Base-by-base conservation (phyloP, 148 eudicot genomes). In the Rhododendron ferrugineum region DNA sequence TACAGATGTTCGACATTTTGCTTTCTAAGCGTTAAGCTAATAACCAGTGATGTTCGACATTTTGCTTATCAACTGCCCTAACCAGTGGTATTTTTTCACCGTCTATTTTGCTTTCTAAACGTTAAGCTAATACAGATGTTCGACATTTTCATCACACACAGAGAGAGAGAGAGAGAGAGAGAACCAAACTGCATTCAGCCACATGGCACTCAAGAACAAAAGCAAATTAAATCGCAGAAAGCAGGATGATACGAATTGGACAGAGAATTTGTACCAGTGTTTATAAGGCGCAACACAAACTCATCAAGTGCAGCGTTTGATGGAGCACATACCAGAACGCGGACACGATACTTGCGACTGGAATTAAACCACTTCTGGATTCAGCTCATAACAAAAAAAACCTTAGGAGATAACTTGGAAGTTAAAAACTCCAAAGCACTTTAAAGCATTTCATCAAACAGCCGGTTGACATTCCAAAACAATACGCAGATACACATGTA, bases 251-350 rank as follows among this genome's bases (percentile, higher is more conserved):
- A 70, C 15, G 14, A 18, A n/a, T 13, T 44, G 26, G 23, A 72
- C 28, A 81, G 44, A 6, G 81, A 40, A 84, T 81, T 40, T 5
- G 7, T 89, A 97, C 98, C 99, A 52, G 96, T 92, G 87, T 90
- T 91, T 83, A 95, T 78, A 80, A 95, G 88, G 50, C 98, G 96
- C 89, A 92, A 85, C 64, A 95, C 99, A 87, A 97, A 95, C 91
- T 95, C 99, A 85, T 97, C 99, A 82, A 97, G 96, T 18, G 98
- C 99, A 84, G 98, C 95, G 88, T 97, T 97, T 87, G 99, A 95
- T 85, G 99, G 98, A 64, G 99, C 99, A 90, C 99, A 97, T 73
- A 97, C 98, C 87, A 95, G 83, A 85, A 97, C 95, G 86, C 98
- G 98, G 47, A 95, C 96, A 77, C 98, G 98, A 86, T 94, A 94